Percentiles rank a stretch among this genome's conserved stretches.
These are phyloP conservation scores for Trichoderma citrinoviride DNA, from an alignment of 2,329 filamentous ascomycete genomes.

Conservation along the genomic window DNA sequence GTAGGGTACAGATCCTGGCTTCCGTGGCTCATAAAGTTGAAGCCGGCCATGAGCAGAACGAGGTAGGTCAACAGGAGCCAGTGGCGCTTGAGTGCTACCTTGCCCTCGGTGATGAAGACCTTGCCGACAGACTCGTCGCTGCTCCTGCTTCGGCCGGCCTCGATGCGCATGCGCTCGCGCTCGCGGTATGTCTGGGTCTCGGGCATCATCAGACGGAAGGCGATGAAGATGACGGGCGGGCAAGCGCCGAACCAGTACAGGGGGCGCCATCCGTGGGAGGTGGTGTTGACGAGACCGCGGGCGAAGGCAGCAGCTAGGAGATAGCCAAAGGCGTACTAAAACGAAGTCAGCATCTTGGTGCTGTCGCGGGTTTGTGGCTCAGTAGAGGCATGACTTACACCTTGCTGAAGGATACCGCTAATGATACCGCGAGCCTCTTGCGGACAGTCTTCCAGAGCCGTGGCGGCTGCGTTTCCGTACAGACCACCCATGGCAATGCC, in stretches of 20 bases:
- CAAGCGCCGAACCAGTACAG: conserved; percentile 87
- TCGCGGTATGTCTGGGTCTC: conserved; percentile 74
- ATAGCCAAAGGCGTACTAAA: conserved; percentile 62
- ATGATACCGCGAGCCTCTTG: conserved; percentile 67
- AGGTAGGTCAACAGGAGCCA: conserved; percentile 80
- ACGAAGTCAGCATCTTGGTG: background rate
- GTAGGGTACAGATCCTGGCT: conserved; percentile 63
- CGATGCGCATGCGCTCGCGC: conserved; percentile 60
- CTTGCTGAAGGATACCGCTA: conserved; percentile 73
- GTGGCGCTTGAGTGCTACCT: conserved; percentile 72
- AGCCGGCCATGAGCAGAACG: conserved; percentile 82
- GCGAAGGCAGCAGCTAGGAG: conserved; percentile 58
- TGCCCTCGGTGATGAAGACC: conserved; percentile 71
- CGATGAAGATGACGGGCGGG: conserved; percentile 76
- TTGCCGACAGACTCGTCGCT: conserved; percentile 43
- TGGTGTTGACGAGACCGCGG: conserved; percentile 70
- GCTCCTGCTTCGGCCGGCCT: conserved; percentile 28
- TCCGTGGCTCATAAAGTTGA: conserved; percentile 88
- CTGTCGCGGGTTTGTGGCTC: background rate
- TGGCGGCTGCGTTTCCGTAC: conserved; percentile 75
- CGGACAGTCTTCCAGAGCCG: conserved; percentile 73
- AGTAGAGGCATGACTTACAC: conserved; percentile 38
- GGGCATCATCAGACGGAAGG: conserved; percentile 72
- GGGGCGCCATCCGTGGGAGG: conserved; percentile 75
- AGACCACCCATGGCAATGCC: conserved; percentile 80